Conservation (phyloP, 371 early-diverging fungal species). For the Smittium culicis region DNA sequence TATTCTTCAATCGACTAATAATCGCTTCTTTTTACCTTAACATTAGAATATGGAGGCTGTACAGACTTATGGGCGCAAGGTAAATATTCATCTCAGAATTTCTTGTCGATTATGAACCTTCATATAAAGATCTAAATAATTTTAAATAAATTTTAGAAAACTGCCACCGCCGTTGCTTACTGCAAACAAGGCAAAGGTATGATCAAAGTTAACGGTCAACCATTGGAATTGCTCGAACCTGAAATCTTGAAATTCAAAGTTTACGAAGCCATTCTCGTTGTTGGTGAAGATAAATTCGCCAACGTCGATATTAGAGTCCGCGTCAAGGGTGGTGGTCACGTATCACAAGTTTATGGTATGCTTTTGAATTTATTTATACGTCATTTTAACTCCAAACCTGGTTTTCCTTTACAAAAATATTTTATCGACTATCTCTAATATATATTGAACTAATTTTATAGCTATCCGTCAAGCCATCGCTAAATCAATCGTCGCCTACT, state of each 20-base stretch:
- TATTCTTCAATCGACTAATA: too few relatives aligned
- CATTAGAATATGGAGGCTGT: slow-evolving; percentile 37
- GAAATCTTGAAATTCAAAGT: slow-evolving; percentile 95
- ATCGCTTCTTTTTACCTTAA: too few relatives aligned
- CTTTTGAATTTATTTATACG: background rate
- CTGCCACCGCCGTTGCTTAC: slow-evolving; percentile 97
- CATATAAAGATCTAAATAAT: background rate
- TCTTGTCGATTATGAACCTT: background rate
- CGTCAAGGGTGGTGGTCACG: slow-evolving; percentile 96
- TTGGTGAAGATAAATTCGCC: slow-evolving; percentile 93
- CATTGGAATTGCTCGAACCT: slow-evolving; percentile 91
- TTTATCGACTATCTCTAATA: background rate
- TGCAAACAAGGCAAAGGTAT: slow-evolving; percentile 96
- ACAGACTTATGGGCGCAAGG: slow-evolving; percentile 36
- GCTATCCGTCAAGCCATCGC: slow-evolving; percentile 99
- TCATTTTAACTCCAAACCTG: too few relatives aligned
- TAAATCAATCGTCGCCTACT: slow-evolving; percentile 97
- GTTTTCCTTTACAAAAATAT: too few relatives aligned
- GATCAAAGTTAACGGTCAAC: slow-evolving; percentile 96
- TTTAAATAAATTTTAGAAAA: slow-evolving; percentile 57
- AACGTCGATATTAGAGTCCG: slow-evolving; percentile 95
- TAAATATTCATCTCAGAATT: background rate
- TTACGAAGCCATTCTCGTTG: slow-evolving; percentile 94
- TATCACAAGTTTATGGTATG: slow-evolving; percentile 77
- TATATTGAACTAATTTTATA: slow-evolving; percentile 10